Conservation (phyloP, 202 grass and related monocot species). For the Eragrostis tef region DNA sequence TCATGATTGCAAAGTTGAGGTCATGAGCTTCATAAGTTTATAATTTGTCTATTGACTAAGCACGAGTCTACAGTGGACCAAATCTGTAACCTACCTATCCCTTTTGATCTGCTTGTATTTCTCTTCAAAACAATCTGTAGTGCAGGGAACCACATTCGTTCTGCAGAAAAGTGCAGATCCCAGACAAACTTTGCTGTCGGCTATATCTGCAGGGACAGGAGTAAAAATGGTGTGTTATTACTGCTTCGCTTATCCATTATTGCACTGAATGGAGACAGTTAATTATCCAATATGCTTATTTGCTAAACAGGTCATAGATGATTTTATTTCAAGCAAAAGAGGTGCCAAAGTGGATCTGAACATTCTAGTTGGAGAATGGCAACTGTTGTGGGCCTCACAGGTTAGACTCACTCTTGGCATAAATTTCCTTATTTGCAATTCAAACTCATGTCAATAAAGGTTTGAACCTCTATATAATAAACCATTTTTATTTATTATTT, state of each 20-base stretch:
- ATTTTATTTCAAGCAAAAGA: constrained; percentile 58
- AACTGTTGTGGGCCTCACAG: constrained; percentile 83
- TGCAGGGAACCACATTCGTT: constrained; percentile 98
- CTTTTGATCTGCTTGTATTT: constrained; percentile 40
- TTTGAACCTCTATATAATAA: not conserved
- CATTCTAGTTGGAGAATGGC: constrained; percentile 77
- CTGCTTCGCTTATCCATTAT: constrained; percentile 21
- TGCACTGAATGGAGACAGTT: constrained; percentile 15
- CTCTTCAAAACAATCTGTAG: constrained; percentile 68
- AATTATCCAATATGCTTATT: constrained; percentile 28
- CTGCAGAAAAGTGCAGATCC: constrained; percentile 80
- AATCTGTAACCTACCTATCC: constrained; percentile 4
- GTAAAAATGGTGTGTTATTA: constrained; percentile 59
- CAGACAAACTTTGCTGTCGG: constrained; percentile 76
- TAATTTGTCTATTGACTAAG: not conserved
- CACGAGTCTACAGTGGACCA: not conserved
- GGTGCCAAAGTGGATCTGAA: constrained; percentile 49
- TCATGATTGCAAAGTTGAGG: constrained; percentile 24
- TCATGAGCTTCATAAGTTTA: constrained; percentile 36
- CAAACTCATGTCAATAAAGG: not conserved
- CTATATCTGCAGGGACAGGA: constrained; percentile 66
- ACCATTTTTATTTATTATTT: not conserved
- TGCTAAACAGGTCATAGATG: constrained; percentile 67
- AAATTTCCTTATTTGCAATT: not conserved
- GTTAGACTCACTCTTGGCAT: constrained; percentile 29